Base-by-base conservation (phyloP, 2,329 filamentous ascomycete genomes). In the Volutella citrinella region DNA sequence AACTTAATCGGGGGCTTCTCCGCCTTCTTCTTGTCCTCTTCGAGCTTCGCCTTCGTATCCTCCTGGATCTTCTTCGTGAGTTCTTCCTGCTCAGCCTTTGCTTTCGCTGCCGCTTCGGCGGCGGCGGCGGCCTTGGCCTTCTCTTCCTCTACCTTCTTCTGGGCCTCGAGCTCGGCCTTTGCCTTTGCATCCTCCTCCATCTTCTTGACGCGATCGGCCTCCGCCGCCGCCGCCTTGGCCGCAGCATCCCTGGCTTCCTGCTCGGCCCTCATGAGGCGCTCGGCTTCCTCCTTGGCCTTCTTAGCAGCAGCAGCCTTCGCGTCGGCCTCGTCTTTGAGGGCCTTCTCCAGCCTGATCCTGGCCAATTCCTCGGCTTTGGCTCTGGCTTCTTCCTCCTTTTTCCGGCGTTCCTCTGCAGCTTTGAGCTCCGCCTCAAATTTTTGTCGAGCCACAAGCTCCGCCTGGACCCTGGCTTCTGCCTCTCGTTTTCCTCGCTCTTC, bases 1-100 rank as follows among this genome's bases (percentile, higher is more conserved):
- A 95, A 95, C 48, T 82, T 83, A 59, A 95, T 87, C 4, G 86
- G 87, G 26, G 80, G 71, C 59, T 87, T 85, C 24, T 82, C 76
- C 41, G 74, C 74, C 46, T 61, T 65, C 42, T 70, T 68, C 51
- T 70, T 69, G 13, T 65, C 70, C 22, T 69, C 67, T 22, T 72
- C 50, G 14, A 70, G 47, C 44, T 64, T 68, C 29, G 70, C 69
- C 44, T 68, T 72, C n/a, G 73, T 66, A 6, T 72, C 70, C 31
- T 78, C 74, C 33, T 79, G 69, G 1, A 73, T 72, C 46, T 76
- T 71, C 50, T 75, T 75, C 49, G 72, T 73, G 4, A 67, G 65
- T 58, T 87, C 87, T 29, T 80, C 76, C 41, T 74, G 75, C 41
- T 64, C 67, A 35, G 68, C 64, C 55, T 74, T 72, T n/a, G 67